Base-by-base conservation (phyloP, 176 grass and related monocot species). In the Eragrostis curvula region DNA sequence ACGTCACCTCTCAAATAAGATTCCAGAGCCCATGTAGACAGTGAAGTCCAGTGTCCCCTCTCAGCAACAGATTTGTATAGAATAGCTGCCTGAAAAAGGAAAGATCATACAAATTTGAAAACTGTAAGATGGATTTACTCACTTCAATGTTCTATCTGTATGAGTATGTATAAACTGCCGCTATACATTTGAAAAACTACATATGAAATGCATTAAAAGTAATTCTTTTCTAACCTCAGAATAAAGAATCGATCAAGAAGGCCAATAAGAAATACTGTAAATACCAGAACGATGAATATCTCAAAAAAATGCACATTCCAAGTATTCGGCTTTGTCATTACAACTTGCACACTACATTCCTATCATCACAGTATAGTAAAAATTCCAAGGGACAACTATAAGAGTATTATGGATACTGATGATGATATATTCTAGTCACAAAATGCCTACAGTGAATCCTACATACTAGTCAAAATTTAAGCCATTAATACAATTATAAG, bases 31-130 rank as follows among this genome's bases (percentile, higher is more conserved):
- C 91, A 99, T 89, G 91, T 94, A 84, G 89, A 96, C 16, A 99
- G 66, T 66, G 97, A 96, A 78, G 89, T 96, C 97, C 97, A 99
- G 79, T 93, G 93, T 17, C 97, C 97, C 74, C 91, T 87, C 83
- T 96, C 97, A 77, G 97, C 97, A 72, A 99, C 93, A 69, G 93
- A 90, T 28, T 99, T 99, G 87, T 96, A 99, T 41, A 99, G 53
- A 47, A 96, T 65, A n/a, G 93, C 85, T 78, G 97, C 97, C 97
- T 99, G 75, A 78, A 81, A 68, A 36, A 36, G 32, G 32, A 21
- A 90, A 82, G 50, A 66, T 48, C 1, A 11, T 24, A 59, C 25
- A 16, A 75, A 68, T 20, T 73, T 86, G 52, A 60, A 60, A 56
- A 59, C 14, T 60, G n/a, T 25, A 15, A 81, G 48, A 20, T 44